phyloP scores from a whole-genome alignment of 495 filamentous ascomycete genomes.

The Apiosordaria backusii region DNA sequence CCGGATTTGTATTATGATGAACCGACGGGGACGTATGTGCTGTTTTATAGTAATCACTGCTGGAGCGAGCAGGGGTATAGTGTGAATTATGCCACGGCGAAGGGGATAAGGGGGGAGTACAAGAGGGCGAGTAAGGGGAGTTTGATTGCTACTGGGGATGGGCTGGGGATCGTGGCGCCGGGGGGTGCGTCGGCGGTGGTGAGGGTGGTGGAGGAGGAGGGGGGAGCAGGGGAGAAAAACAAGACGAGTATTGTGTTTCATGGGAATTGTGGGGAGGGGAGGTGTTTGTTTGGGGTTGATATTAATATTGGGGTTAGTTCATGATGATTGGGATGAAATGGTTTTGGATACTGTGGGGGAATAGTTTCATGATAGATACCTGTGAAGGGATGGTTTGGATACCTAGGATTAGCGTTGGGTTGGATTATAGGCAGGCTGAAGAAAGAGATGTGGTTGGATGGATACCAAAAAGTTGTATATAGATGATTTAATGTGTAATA shows the following conservation, averaged over 20 bases:
- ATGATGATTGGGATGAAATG: background rate
- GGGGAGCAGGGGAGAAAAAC: too few relatives aligned
- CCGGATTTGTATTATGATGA: constrained; percentile 46
- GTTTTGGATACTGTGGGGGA: background rate
- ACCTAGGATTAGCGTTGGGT: too few relatives aligned
- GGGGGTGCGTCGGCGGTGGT: constrained; percentile 50
- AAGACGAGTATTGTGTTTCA: constrained; percentile 45
- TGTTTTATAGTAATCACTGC: constrained; percentile 62
- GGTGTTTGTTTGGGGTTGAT: constrained; percentile 34
- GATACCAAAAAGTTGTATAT: background rate
- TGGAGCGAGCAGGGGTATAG: constrained; percentile 52
- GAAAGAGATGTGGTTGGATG: background rate
- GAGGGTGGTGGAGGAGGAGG: constrained; percentile 41
- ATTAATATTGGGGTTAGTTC: constrained; percentile 16
- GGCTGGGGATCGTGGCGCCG: constrained; percentile 44
- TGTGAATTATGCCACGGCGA: constrained; percentile 46
- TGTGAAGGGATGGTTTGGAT: background rate
- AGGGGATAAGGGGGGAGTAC: constrained; percentile 48
- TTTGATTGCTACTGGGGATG: constrained; percentile 23
- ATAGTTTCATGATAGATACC: background rate
- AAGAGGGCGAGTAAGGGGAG: constrained; percentile 26
- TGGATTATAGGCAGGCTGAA: too few relatives aligned
- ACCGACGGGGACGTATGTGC: constrained; percentile 49
- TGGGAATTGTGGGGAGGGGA: constrained; percentile 44
- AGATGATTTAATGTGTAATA: background rate